phyloP scores from a whole-genome alignment of 2,329 filamentous ascomycete genomes.

The Fusarium sp. region DNA sequence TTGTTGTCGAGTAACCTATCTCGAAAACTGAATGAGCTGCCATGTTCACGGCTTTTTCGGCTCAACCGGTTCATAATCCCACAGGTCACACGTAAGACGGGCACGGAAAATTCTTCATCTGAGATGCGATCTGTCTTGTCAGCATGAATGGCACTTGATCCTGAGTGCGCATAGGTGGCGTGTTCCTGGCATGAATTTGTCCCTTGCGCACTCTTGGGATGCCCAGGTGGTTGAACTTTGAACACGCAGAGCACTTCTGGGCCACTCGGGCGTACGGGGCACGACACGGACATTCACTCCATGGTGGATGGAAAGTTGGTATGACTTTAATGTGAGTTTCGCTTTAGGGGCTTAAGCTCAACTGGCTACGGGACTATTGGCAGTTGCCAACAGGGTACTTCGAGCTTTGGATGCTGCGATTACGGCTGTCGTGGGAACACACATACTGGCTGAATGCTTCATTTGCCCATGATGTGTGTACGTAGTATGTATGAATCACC shows the following conservation, averaged over 20 bases:
- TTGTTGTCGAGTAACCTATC: neutral
- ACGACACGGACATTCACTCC: neutral
- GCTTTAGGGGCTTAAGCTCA: neutral
- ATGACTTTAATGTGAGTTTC: neutral
- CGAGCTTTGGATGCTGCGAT: no score
- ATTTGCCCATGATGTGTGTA: neutral
- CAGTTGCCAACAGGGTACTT: neutral
- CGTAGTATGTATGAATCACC: neutral
- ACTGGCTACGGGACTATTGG: neutral
- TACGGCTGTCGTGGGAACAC: neutral
- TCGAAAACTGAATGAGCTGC: constrained; percentile 19
- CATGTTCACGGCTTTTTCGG: constrained; percentile 15
- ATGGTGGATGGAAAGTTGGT: neutral
- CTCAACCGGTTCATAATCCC: constrained; percentile 13
- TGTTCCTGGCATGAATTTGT: constrained; percentile 17
- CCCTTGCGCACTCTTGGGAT: constrained; percentile 2
- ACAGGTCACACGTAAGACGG: neutral
- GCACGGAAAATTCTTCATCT: constrained; percentile 1
- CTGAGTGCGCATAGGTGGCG: constrained; percentile 2
- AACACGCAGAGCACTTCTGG: neutral
- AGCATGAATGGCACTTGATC: constrained; percentile 1
- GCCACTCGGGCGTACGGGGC: neutral
- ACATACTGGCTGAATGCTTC: neutral
- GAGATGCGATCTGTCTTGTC: constrained; percentile 11
- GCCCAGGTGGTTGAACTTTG: neutral